Percentiles rank a stretch among this genome's conserved stretches.
Conservation (phyloP, 192 early-diverging fungal genomes). For the Chytriomyces sp. region DNA sequence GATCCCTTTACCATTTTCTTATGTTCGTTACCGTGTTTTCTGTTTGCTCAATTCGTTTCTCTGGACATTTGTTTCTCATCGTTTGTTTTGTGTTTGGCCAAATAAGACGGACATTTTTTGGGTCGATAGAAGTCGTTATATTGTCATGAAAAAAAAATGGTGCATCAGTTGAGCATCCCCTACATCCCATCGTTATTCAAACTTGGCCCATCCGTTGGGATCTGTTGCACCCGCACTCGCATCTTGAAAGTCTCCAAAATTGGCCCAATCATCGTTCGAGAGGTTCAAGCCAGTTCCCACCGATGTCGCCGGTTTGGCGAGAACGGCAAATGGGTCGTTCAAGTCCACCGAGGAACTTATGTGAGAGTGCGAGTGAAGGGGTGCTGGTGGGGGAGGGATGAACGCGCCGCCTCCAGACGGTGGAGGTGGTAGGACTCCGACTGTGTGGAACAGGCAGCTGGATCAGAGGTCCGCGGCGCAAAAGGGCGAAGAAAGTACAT, state of each 20-base stretch:
- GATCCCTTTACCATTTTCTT: background rate
- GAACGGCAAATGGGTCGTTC: conserved; percentile 18
- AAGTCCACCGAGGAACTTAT: background rate
- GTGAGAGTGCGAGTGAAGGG: background rate
- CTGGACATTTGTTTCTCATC: background rate
- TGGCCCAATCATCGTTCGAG: conserved; percentile 32
- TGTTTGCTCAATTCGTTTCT: background rate
- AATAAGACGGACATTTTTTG: background rate
- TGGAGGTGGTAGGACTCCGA: conserved; percentile 26
- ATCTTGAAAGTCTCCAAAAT: conserved; percentile 47
- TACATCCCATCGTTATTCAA: conserved; percentile 6
- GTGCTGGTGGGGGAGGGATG: conserved; percentile 8
- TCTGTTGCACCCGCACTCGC: background rate
- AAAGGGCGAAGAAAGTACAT: background rate
- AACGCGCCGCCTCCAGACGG: conserved; percentile 1
- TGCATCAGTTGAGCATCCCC: background rate
- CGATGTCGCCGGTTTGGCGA: background rate
- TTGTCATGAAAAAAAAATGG: background rate
- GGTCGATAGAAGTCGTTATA: background rate
- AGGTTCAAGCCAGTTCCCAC: background rate
- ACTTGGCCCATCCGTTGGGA: conserved; percentile 22
- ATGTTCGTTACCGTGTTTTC: background rate
- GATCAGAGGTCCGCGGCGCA: background rate
- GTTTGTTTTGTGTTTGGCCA: background rate
- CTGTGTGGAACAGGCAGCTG: background rate